Conservation (phyloP, 148 eudicot species). For the Camellia sinensis region DNA sequence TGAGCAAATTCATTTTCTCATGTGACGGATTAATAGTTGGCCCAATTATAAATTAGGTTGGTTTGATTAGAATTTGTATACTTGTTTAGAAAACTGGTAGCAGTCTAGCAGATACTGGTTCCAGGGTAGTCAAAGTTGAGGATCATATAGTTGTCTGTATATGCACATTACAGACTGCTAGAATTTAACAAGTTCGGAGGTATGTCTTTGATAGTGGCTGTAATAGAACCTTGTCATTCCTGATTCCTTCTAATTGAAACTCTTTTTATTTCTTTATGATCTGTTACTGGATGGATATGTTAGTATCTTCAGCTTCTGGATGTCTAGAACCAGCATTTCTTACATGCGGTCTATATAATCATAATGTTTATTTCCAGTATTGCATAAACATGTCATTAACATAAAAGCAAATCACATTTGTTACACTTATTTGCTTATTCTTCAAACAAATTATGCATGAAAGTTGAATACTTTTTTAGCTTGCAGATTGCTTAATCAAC, state of each 20-base stretch:
- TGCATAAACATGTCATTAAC: background rate
- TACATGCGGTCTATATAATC: background rate
- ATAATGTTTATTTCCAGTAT: background rate
- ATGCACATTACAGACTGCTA: constrained; percentile 36
- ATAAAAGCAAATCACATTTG: background rate
- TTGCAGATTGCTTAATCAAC: background rate
- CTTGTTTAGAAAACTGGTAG: constrained; percentile 46
- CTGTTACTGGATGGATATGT: background rate
- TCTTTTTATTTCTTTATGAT: background rate
- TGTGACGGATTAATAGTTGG: too few species aligned
- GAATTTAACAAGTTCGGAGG: constrained; percentile 44
- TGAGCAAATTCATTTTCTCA: too few species aligned
- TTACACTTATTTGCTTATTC: background rate
- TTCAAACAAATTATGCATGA: background rate
- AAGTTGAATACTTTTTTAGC: background rate
- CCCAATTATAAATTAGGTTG: constrained; percentile 52
- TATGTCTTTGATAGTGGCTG: constrained; percentile 46
- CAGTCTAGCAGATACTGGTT: constrained; percentile 46
- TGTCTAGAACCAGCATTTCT: background rate
- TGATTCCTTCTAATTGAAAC: constrained; percentile 40
- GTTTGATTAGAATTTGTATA: constrained; percentile 45
- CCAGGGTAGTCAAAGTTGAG: constrained; percentile 31
- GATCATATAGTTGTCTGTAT: constrained; percentile 42
- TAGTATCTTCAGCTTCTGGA: background rate
- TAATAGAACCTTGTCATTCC: constrained; percentile 30